A percentile compares a stretch with the other conserved stretches of the same genome.
Conservation (phyloP, 2,329 filamentous ascomycete genomes). For the Clonostachys chloroleuca region DNA sequence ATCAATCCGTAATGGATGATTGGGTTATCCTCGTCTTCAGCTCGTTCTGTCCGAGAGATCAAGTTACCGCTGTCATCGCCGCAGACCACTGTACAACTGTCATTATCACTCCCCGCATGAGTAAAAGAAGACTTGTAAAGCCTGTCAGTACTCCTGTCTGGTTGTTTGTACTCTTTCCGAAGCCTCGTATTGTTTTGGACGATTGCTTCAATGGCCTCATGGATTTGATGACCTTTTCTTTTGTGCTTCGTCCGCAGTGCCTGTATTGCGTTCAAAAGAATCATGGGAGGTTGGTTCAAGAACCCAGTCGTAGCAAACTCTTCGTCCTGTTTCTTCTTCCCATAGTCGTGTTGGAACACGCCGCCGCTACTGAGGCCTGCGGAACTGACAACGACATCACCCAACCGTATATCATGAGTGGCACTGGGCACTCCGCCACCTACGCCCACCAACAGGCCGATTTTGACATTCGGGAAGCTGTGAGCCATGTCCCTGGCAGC, state of each 20-base stretch:
- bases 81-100: not conserved
- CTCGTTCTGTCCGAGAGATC: not conserved
- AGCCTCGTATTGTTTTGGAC: not conserved
- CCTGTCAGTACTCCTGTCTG: not conserved
- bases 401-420: slow-evolving; percentile 10
- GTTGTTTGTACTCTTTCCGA: not conserved
- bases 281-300: slow-evolving; percentile 1
- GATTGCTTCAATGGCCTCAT: not conserved
- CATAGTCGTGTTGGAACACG: slow-evolving; percentile 5
- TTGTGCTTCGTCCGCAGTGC: not conserved
- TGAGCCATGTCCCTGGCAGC: slow-evolving; percentile 22
- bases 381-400: slow-evolving; percentile 6
- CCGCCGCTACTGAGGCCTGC: not conserved
- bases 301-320: not conserved
- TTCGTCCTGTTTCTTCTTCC: slow-evolving; percentile 2
- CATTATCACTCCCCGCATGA: not conserved
- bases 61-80: not conserved
- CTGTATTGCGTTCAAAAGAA: not conserved
- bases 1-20: slow-evolving; percentile 5
- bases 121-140: not conserved
- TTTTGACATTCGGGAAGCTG: slow-evolving; percentile 20
- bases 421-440: slow-evolving; percentile 13
- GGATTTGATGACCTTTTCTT: not conserved
- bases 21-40: not conserved
- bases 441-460: slow-evolving; percentile 12